Percentiles rank a stretch among this genome's conserved stretches.
phyloP scores from a whole-genome alignment of 2,329 filamentous ascomycete species.

The Aspergillus cejpii region DNA sequence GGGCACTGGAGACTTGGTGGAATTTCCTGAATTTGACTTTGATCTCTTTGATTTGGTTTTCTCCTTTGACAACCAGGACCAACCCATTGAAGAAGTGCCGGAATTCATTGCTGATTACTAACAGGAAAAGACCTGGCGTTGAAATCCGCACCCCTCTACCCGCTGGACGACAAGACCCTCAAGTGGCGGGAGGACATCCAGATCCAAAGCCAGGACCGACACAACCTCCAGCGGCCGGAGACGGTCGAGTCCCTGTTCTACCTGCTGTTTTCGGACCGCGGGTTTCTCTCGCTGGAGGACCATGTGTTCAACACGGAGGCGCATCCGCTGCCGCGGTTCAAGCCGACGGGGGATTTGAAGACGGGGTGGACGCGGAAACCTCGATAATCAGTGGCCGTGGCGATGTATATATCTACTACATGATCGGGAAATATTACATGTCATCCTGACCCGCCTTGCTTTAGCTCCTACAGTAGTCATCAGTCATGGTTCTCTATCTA shows the following conservation, averaged over 20 bases:
- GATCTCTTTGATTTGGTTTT: no score
- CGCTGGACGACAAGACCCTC: slow-evolving; percentile 21
- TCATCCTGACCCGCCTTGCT: no score
- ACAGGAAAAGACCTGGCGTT: slow-evolving; percentile 31
- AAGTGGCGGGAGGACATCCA: slow-evolving; percentile 71
- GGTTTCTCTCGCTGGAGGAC: slow-evolving; percentile 75
- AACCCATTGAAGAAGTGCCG: no score
- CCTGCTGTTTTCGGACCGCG: slow-evolving; percentile 77
- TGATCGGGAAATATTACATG: no score
- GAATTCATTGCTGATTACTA: no score
- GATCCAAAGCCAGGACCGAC: slow-evolving; percentile 73
- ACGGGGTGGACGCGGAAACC: slow-evolving; percentile 36
- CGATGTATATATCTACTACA: no score
- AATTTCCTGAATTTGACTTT: no score
- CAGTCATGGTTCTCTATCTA: no score
- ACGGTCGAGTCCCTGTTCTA: slow-evolving; percentile 98
- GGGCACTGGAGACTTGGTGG: no score
- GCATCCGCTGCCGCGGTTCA: slow-evolving; percentile 81
- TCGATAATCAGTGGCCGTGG: no score
- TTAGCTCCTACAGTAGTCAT: no score
- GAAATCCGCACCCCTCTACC: slow-evolving; percentile 31
- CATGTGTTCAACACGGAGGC: slow-evolving; percentile 95
- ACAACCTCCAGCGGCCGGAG: slow-evolving; percentile 93
- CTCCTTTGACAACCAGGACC: no score
- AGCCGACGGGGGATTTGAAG: slow-evolving; percentile 52